Evolutionary conservation across 2,329 filamentous ascomycete species (phyloP).

Genomic region (Aspergillus phoenicis): DNA sequence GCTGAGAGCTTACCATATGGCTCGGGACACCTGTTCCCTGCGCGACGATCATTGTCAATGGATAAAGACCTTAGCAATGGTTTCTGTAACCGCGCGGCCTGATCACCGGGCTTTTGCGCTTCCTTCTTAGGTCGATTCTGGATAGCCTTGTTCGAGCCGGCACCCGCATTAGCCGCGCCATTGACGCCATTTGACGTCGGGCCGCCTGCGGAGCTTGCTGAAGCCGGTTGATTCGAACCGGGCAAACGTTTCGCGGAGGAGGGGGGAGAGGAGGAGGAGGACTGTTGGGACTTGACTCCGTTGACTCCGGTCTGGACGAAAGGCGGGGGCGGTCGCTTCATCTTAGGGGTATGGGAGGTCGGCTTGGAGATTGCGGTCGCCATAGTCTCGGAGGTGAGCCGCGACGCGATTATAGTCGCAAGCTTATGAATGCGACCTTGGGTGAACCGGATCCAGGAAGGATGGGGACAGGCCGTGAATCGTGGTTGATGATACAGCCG

Average conservation of each 20-base stretch:
- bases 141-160: slow-evolving; percentile 29
- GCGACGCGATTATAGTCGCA: slow-evolving; percentile 23
- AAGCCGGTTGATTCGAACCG: slow-evolving; percentile 55
- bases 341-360: slow-evolving; percentile 56
- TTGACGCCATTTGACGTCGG: slow-evolving; percentile 51
- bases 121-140: slow-evolving; percentile 63
- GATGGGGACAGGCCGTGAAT: slow-evolving; percentile 33
- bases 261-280: slow-evolving; percentile 62
- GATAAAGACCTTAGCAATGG: slow-evolving; percentile 35
- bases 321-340: slow-evolving; percentile 68
- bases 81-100: slow-evolving; percentile 36
- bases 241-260: slow-evolving; percentile 59
- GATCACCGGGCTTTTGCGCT: slow-evolving; percentile 44
- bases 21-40: slow-evolving; percentile 44
- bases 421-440: slow-evolving; percentile 28
- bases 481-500: slow-evolving; percentile 41
- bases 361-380: slow-evolving; percentile 50
- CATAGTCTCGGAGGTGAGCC: slow-evolving; percentile 36
- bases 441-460: slow-evolving; percentile 28
- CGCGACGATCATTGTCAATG: slow-evolving; percentile 37
- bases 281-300: slow-evolving; percentile 59
- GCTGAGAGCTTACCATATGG: slow-evolving; percentile 46
- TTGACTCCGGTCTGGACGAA: slow-evolving; percentile 65
- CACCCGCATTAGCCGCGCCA: slow-evolving; percentile 27
- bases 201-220: slow-evolving; percentile 41